A percentile compares a stretch with the other conserved stretches of the same genome.
Evolutionary conservation across 768 basidiomycete species (phyloP).

Genomic region (Peribolospora baueri): DNA sequence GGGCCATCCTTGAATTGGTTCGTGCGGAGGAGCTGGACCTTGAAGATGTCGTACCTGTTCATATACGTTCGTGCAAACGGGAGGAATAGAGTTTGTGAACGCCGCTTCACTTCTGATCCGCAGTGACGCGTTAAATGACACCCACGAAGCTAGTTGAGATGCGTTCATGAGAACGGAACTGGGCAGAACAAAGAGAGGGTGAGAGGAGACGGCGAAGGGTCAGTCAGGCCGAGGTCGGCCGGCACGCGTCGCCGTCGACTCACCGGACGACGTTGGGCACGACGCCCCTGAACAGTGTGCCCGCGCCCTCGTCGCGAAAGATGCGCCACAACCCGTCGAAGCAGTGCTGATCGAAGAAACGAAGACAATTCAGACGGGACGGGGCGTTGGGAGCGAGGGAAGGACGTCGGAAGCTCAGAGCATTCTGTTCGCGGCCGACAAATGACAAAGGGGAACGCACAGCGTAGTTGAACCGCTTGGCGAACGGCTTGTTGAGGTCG

Average conservation of each 20-base stretch:
- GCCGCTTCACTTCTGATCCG: too few species aligned
- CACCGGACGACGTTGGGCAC: background rate
- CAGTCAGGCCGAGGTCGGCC: background rate
- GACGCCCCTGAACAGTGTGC: background rate
- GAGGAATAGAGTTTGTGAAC: too few species aligned
- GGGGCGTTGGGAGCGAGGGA: too few species aligned
- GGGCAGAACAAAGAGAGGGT: background rate
- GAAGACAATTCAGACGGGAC: too few species aligned
- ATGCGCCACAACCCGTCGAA: background rate
- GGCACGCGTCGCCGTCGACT: background rate
- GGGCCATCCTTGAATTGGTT: background rate
- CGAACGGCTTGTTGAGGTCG: background rate
- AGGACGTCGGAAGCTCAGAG: too few species aligned
- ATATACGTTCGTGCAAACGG: too few species aligned
- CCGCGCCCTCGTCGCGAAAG: background rate
- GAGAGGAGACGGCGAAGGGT: background rate
- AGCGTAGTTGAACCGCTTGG: background rate
- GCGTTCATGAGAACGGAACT: background rate
- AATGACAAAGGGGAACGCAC: too few species aligned
- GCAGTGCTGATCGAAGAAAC: background rate
- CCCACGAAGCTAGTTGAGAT: background rate
- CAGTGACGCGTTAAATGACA: too few species aligned
- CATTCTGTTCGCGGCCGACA: too few species aligned
- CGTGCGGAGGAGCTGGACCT: background rate
- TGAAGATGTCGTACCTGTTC: background rate